These are phyloP conservation scores for Fusarium udum DNA, from an alignment of 2,329 filamentous ascomycete genomes.

Conservation along the genomic window DNA sequence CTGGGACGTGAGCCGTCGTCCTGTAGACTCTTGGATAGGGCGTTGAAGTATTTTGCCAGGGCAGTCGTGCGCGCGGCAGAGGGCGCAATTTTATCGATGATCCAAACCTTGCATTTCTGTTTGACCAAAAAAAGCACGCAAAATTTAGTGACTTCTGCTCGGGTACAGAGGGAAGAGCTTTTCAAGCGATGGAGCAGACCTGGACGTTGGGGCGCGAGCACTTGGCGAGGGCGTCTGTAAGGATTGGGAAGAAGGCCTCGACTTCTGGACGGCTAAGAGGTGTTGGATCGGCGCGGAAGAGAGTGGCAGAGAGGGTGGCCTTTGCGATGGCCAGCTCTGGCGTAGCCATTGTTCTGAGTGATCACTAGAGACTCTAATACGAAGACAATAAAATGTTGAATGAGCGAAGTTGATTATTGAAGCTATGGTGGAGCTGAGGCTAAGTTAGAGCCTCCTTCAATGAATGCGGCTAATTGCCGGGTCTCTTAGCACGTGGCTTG, in stretches of 20 bases:
- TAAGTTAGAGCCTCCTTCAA: background rate
- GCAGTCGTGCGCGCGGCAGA: slow-evolving; percentile 73
- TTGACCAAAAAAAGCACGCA: slow-evolving; percentile 40
- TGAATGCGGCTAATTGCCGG: slow-evolving; percentile 30
- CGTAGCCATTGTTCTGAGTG: slow-evolving; percentile 63
- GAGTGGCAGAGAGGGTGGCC: slow-evolving; percentile 77
- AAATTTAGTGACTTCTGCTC: slow-evolving; percentile 44
- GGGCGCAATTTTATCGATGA: slow-evolving; percentile 74
- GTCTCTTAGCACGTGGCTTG: slow-evolving; percentile 16
- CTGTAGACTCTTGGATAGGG: slow-evolving; percentile 64
- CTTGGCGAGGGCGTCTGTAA: slow-evolving; percentile 72
- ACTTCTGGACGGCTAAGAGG: slow-evolving; percentile 75
- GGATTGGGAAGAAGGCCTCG: slow-evolving; percentile 71
- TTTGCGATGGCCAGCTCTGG: slow-evolving; percentile 81
- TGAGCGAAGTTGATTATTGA: slow-evolving; percentile 14
- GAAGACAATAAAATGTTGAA: background rate
- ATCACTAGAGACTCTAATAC: background rate
- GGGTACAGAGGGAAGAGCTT: slow-evolving; percentile 39
- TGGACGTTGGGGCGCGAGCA: slow-evolving; percentile 86
- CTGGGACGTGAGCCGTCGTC: slow-evolving; percentile 57
- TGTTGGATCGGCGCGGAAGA: slow-evolving; percentile 78
- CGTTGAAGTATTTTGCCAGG: slow-evolving; percentile 79
- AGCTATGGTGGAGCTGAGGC: slow-evolving; percentile 25
- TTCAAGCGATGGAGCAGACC: slow-evolving; percentile 70
- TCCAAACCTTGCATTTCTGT: slow-evolving; percentile 91